Evolutionary conservation across 2,329 filamentous ascomycete species (phyloP), one percentile per base, ranked within the genome.

Genomic region (Ceratocystis albifundus): DNA sequence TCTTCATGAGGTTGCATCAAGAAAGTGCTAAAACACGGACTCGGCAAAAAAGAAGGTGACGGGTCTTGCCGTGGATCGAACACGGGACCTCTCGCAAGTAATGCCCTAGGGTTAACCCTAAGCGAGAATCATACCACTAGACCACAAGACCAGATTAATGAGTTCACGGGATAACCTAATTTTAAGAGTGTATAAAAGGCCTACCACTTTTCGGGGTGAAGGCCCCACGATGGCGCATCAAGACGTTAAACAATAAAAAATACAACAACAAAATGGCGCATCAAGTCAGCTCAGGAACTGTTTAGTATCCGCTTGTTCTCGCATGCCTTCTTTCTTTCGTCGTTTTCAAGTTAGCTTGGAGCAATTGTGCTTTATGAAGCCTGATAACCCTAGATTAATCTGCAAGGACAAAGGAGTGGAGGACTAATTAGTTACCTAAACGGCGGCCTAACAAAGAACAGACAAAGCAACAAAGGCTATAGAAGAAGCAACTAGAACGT

Each of bases 61-160:
- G 36, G 10, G 12, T 41, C 36, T 41, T 41, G 36, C 36, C 36
- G n/a, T 32, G 68, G 68, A 69, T 70, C 66, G 69, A 70, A 70
- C 70, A 67, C 70, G 70, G 70, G 70, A 69, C 70, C 70, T 71
- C 70, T 69, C 69, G 69, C 70, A 71, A 67, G 66, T 64, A 15
- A 57, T 66, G 66, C 66, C 72, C 62, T 70, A 74, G 75, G 75
- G 74, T 76, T 70, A 67, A 74, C 83, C 83, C 83, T 85, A 85
- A 85, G 83, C 83, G 82, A 84, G 82, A 85, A 85, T 85, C 82
- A 85, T 85, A 85, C 83, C 83, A 81, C 83, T 84, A 84, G 82
- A 84, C 81, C 81, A 83, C 74, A 76, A 77, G 76, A 77, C 76
- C 77, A n/a, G 32, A 44, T 44, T n/a, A 17, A 15, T 15, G n/a